Evolutionary conservation across 208 protist genomes (phyloP), one percentile per base, ranked within the genome.

Genomic region (Plasmodiophora brassicae): DNA sequence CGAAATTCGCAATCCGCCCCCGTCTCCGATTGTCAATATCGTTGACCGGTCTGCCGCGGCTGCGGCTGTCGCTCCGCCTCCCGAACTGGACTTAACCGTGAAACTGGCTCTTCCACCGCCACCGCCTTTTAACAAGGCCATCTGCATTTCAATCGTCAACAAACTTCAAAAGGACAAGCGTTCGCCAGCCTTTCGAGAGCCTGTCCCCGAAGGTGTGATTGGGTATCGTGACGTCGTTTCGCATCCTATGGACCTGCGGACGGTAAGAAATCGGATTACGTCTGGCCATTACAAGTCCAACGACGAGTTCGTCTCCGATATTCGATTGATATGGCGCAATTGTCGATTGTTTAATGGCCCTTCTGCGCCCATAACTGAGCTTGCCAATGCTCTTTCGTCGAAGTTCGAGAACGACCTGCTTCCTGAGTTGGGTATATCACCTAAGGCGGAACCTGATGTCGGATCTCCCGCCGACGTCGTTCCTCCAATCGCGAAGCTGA

Each of bases 351-450:
- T 78, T 38, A 78, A 78, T 32, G 65, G 65, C 10, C 65, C 5
- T 32, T 78, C 65, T 32, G n/a, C n/a, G n/a, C 65, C 65, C n/a
- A 78, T 78, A 44, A 32, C n/a, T 32, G 65, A 78, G 32, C 5
- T 78, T 5, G 65, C 65, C 65, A 78, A 78, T 32, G n/a, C n/a
- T 5, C 65, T 78, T 8, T 5, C 65, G 5, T 5, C 5, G n/a
- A 78, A 78, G 41, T 78, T 78, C n/a, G 65, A 78, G n/a, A n/a
- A 38, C 5, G 65, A 78, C 41, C 65, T 78, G n/a, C 65, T 78
- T 5, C 65, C 65, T 14, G 32, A 44, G n/a, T 32, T 78, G 5
- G 65, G n/a, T 78, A n/a, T n/a, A n/a, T n/a, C n/a, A n/a, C n/a
- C n/a, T n/a, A n/a, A n/a, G n/a, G n/a, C n/a, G n/a, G n/a, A n/a